Base-by-base conservation (phyloP, 2,329 filamentous ascomycete genomes). In the Malbranchea zuffiana region DNA sequence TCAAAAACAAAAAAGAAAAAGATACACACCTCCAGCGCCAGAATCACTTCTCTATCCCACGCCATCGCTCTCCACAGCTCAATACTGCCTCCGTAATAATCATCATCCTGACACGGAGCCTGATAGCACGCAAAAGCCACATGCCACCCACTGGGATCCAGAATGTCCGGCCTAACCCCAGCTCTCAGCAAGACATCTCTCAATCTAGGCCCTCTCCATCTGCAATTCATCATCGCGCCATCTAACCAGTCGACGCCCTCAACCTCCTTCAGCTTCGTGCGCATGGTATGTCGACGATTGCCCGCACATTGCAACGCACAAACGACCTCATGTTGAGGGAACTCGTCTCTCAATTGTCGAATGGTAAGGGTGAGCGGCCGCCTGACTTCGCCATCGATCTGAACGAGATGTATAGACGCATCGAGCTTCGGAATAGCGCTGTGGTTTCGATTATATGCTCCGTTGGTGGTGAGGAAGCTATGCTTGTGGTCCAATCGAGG, bases 261-360 rank as follows among this genome's bases (percentile, higher is more conserved):
- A 4, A 76, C 72, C 51, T 76, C 72, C 47, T 72, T 73, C 17
- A 75, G 54, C 44, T 66, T 59, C 1, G 70, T 75, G 17, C 72
- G 68, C 72, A 76, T 76, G 2, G 70, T 72, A 48, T 76, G 72
- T 7, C 73, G 65, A 5, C 74, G 59, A 46, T 76, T 77, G 13
- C 73, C 73, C 3, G 73, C 72, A 45, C 74, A 77, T 56, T 75
- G 71, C 1, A 77, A 57, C 1, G 70, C 68, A 43, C 69, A 72
- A n/a, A 68, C 59, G 8, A 77, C 67, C 40, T 59, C 63, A 47
- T 74, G 65, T 45, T 76, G 73, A 1, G 62, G 56, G 32, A 73
- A 68, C 4, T 64, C 51, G 3, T 59, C 55, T 34, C 57, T 46
- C 4, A 77, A 57, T 28, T 72, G 61, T 5, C 56, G 36, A 10